Conservation (phyloP, 1,284 basidiomycete genomes). For the Naganishia sp. region DNA sequence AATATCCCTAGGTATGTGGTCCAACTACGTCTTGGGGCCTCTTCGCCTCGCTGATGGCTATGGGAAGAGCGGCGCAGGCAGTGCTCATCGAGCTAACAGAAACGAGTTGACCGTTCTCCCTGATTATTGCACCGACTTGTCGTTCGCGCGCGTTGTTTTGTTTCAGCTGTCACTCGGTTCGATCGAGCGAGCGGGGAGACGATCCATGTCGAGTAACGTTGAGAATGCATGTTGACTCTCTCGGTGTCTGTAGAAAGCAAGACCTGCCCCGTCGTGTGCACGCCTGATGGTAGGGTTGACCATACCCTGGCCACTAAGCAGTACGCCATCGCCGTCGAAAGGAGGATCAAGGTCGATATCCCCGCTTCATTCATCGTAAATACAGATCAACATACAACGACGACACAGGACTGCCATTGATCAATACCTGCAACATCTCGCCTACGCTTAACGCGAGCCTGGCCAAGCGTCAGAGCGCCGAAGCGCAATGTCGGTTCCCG, state of each 20-base stretch:
- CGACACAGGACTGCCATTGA: neutral
- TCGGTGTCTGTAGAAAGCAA: neutral
- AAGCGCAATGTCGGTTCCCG: conserved; percentile 18
- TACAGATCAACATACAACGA: neutral
- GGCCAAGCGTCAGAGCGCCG: neutral
- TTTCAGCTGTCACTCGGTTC: conserved; percentile 17
- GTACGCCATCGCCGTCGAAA: neutral
- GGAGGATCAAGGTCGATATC: conserved; percentile 1
- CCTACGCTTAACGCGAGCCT: neutral
- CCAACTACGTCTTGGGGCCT: neutral
- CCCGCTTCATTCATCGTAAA: neutral
- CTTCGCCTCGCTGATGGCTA: neutral
- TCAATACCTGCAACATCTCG: too few species aligned
- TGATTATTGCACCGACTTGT: neutral
- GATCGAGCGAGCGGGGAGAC: conserved; percentile 12
- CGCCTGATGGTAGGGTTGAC: conserved; percentile 1
- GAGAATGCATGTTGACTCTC: neutral
- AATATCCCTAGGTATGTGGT: neutral
- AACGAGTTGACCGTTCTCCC: neutral
- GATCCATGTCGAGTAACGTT: neutral
- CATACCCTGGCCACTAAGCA: conserved; percentile 19
- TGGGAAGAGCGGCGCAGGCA: neutral
- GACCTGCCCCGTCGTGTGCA: neutral
- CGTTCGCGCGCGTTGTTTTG: conserved; percentile 22
- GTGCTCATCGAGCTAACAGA: neutral